phyloP scores from a whole-genome alignment of 768 basidiomycete genomes.

The Hericium coralloides region DNA sequence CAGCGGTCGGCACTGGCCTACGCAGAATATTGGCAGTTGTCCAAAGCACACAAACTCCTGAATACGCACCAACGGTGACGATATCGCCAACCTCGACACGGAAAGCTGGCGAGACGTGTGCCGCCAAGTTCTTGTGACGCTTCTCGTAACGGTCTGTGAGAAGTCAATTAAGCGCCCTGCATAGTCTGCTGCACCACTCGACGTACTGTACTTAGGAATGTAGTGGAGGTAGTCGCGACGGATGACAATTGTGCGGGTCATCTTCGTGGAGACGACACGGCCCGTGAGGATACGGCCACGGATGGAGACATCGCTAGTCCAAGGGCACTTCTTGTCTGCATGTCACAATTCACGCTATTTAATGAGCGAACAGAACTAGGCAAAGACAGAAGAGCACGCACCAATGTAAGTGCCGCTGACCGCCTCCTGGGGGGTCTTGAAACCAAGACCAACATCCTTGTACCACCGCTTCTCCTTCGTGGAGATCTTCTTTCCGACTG shows the following conservation, averaged over 20 bases:
- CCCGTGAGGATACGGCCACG: slow-evolving; percentile 98
- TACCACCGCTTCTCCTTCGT: slow-evolving; percentile 98
- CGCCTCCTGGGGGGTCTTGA: slow-evolving; percentile 94
- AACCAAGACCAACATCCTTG: slow-evolving; percentile 96
- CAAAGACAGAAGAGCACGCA: slow-evolving; percentile 31
- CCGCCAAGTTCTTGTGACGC: slow-evolving; percentile 97
- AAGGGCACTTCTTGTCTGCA: slow-evolving; percentile 99
- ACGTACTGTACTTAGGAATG: slow-evolving; percentile 96
- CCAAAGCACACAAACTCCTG: background rate
- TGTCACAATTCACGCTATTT: background rate
- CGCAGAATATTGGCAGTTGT: slow-evolving; percentile 3
- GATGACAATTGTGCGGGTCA: slow-evolving; percentile 98
- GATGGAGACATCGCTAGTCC: slow-evolving; percentile 94
- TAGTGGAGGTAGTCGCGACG: slow-evolving; percentile 93
- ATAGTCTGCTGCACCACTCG: background rate
- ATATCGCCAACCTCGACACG: slow-evolving; percentile 91
- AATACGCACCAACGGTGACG: slow-evolving; percentile 84
- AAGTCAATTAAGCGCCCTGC: background rate
- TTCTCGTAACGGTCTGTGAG: slow-evolving; percentile 93
- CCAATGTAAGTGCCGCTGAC: slow-evolving; percentile 95
- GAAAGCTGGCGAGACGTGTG: slow-evolving; percentile 96
- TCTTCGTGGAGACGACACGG: slow-evolving; percentile 97
- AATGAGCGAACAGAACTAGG: background rate
- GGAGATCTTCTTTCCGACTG: slow-evolving; percentile 83
- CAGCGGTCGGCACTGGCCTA: slow-evolving; percentile 96